Base-by-base conservation (phyloP, 2,329 filamentous ascomycete species). In the Dryadomyces quercivorus region DNA sequence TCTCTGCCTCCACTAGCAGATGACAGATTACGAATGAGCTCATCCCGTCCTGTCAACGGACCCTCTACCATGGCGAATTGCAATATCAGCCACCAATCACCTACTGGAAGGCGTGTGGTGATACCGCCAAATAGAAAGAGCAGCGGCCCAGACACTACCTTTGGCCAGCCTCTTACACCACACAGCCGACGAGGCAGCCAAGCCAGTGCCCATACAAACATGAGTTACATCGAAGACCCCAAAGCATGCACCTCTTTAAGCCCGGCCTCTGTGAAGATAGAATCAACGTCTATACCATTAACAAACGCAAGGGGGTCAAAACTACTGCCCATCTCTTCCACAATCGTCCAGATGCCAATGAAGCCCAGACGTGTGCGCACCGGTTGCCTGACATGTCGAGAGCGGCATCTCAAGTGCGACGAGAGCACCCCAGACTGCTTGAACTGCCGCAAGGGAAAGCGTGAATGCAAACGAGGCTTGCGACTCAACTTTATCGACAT, bases 401-500 rank as follows among this genome's bases (percentile, higher is more conserved):
- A 95, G 67, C 76, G 90, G 49, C 91, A 95, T 72, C 73, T 95
- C 52, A 95, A 95, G 68, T 95, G 91, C 67, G 91, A 95, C 64
- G 89, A 95, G 67, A 84, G 75, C 5, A 62, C 70, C 4, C 78
- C 77, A 6, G 71, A 75, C 38, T 82, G 78, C 59, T 75, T 86
- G 62, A 96, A 96, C 64, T 96, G 92, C 69, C 81, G 82, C 56
- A 96, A 95, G 70, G 93, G 91, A 52, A 91, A 83, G 63, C 77
- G 92, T 51, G 75, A 84, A 55, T 97, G 92, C 73, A 90, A 91
- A 66, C 81, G 90, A 61, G 92, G 91, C 18, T 75, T 96, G 51
- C 81, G 88, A 42, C 74, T 97, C 44, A 96, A 95, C 70, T 97
- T 95, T 63, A 90, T 95, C 61, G 90, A 95, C 64, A 86, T 85